Conservation (phyloP, 805 yeast species). For the Saturnispora mendoncae region DNA sequence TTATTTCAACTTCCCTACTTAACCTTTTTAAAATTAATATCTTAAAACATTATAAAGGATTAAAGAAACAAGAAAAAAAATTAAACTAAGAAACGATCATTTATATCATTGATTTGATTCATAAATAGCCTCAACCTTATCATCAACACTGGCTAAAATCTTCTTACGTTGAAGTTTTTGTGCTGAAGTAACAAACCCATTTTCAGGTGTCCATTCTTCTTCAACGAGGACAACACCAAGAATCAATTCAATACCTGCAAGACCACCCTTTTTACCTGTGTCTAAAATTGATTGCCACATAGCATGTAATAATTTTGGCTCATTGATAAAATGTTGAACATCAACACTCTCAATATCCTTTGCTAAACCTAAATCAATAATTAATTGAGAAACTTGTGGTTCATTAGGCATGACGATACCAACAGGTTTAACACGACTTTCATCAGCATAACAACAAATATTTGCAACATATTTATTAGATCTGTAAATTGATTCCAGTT, state of each 20-base stretch:
- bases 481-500: constrained; percentile 84
- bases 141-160: constrained; percentile 62
- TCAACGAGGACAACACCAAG: constrained; percentile 70
- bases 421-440: constrained; percentile 77
- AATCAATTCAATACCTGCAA: constrained; percentile 77
- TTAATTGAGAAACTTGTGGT: constrained; percentile 49
- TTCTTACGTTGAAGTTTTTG: constrained; percentile 92
- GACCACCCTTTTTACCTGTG: constrained; percentile 75
- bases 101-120: constrained; percentile 14
- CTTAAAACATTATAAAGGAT: too few relatives aligned
- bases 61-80: background rate
- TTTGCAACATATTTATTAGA: constrained; percentile 69
- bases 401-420: constrained; percentile 85
- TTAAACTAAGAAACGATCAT: background rate
- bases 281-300: constrained; percentile 52
- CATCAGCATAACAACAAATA: constrained; percentile 91
- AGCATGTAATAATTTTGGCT: constrained; percentile 45
- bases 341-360: constrained; percentile 33
- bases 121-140: constrained; percentile 61
- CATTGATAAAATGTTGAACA: constrained; percentile 41
- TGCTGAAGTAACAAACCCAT: constrained; percentile 88
- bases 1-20: too few relatives aligned
- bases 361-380: constrained; percentile 45
- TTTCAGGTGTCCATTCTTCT: constrained; percentile 97
- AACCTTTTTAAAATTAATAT: too few relatives aligned